A percentile compares a stretch with the other conserved stretches of the same genome.
Evolutionary conservation across 768 basidiomycete genomes (phyloP).

Genomic region (Calocybe cyanea): DNA sequence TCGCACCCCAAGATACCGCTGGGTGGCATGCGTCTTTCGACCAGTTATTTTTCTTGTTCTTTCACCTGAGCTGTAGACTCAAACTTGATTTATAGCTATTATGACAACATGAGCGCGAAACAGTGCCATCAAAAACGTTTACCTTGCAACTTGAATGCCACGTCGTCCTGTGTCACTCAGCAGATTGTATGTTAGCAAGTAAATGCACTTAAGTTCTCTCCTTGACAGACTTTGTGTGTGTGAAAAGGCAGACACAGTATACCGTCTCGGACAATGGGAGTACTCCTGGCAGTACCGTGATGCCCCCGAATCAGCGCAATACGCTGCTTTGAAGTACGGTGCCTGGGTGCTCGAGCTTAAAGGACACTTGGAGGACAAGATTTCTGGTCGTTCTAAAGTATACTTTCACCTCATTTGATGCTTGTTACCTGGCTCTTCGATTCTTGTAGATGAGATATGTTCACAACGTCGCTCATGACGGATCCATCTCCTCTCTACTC

Average conservation of each 20-base stretch:
- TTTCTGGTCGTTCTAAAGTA: conserved; percentile 34
- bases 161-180: conserved; percentile 39
- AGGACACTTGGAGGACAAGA: conserved; percentile 33
- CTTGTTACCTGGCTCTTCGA: neutral
- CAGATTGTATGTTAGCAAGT: conserved; percentile 26
- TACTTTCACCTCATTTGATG: neutral
- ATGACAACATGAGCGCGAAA: conserved; percentile 49
- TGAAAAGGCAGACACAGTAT: conserved; percentile 44
- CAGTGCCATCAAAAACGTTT: conserved; percentile 43
- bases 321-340: conserved; percentile 41
- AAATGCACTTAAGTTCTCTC: neutral
- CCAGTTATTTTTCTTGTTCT: conserved; percentile 34
- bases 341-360: conserved; percentile 45
- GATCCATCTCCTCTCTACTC: conserved; percentile 44
- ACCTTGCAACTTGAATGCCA: conserved; percentile 43
- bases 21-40: conserved; percentile 52
- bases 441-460: conserved; percentile 9
- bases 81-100: conserved; percentile 32
- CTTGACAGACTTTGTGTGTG: neutral
- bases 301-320: conserved; percentile 38
- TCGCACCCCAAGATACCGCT: conserved; percentile 29
- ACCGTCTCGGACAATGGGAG: conserved; percentile 58
- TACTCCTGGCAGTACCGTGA: conserved; percentile 51
- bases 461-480: conserved; percentile 43
- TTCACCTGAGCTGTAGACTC: neutral